A percentile compares a stretch with the other conserved stretches of the same genome.
These are phyloP conservation scores for Cyclostephanos invisitatus DNA, from an alignment of 108 stramenopile genomes.

Conservation along the genomic window DNA sequence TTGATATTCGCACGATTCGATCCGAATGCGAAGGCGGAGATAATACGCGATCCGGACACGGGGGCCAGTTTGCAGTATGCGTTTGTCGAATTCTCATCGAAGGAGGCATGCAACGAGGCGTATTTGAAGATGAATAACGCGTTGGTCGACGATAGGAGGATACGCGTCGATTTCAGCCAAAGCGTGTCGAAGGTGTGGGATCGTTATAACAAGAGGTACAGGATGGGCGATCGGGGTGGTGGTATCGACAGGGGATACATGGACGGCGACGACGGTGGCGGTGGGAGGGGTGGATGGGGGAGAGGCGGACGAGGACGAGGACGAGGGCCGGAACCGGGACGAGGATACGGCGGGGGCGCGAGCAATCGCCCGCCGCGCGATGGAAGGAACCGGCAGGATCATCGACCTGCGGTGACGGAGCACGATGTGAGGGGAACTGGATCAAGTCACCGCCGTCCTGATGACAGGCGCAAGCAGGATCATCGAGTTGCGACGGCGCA, in stretches of 20 bases:
- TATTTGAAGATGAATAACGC: slow-evolving; percentile 99
- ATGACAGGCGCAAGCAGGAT: slow-evolving; percentile 4
- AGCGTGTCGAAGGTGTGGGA: slow-evolving; percentile 97
- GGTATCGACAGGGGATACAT: slow-evolving; percentile 44
- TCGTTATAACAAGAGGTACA: slow-evolving; percentile 49
- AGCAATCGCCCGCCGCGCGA: neutral
- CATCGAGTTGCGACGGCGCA: slow-evolving; percentile 1
- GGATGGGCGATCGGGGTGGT: slow-evolving; percentile 41
- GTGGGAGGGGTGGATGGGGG: slow-evolving; percentile 19
- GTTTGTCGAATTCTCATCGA: slow-evolving; percentile 93
- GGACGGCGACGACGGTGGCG: slow-evolving; percentile 37
- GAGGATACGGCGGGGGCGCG: neutral
- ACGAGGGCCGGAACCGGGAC: slow-evolving; percentile 16
- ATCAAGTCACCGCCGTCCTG: neutral
- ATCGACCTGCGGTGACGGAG: neutral
- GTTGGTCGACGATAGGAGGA: slow-evolving; percentile 96
- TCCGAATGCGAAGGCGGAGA: slow-evolving; percentile 83
- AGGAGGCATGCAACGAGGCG: slow-evolving; percentile 90
- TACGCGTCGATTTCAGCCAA: slow-evolving; percentile 98
- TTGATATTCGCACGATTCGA: slow-evolving; percentile 96
- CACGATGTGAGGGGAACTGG: neutral
- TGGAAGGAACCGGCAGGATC: slow-evolving; percentile 4
- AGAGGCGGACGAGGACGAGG: slow-evolving; percentile 15
- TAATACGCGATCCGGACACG: slow-evolving; percentile 94
- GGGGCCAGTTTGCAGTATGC: slow-evolving; percentile 96